phyloP scores from a whole-genome alignment of 768 basidiomycete genomes.

The Trametes meyenii region DNA sequence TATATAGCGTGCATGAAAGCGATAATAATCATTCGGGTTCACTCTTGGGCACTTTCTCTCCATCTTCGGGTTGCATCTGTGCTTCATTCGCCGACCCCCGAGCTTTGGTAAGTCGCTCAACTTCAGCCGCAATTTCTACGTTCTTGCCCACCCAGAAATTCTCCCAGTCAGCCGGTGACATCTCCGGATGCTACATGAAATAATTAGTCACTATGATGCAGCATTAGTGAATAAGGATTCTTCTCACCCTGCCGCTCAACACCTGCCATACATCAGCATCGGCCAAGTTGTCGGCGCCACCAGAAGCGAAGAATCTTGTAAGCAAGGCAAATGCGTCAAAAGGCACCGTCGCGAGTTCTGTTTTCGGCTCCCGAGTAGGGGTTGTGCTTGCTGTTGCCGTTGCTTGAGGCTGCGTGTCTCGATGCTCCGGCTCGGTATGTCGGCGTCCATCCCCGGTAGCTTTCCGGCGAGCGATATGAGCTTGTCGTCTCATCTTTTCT shows the following conservation, averaged over 20 bases:
- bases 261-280: slow-evolving; percentile 56
- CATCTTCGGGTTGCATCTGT: slow-evolving; percentile 2
- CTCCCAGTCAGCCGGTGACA: slow-evolving; percentile 8
- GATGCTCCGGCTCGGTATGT: neutral
- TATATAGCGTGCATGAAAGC: neutral
- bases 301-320: slow-evolving; percentile 56
- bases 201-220: neutral
- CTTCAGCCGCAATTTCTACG: neutral
- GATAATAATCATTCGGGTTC: slow-evolving; percentile 4
- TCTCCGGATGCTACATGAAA: slow-evolving; percentile 3
- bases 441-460: slow-evolving; percentile 1
- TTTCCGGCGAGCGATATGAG: slow-evolving; percentile 55
- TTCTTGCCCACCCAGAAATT: slow-evolving; percentile 2
- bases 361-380: neutral
- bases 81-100: neutral
- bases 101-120: neutral
- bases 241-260: slow-evolving; percentile 48
- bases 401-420: neutral
- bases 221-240: neutral
- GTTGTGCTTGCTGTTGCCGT: neutral
- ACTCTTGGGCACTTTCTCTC: neutral
- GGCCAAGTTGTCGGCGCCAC: slow-evolving; percentile 49
- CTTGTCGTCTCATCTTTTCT: slow-evolving; percentile 52
- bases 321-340: slow-evolving; percentile 44
- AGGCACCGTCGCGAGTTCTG: slow-evolving; percentile 37